These are phyloP conservation scores for Benincasa hispida DNA, from an alignment of 306 rosid species.

Conservation along the genomic window DNA sequence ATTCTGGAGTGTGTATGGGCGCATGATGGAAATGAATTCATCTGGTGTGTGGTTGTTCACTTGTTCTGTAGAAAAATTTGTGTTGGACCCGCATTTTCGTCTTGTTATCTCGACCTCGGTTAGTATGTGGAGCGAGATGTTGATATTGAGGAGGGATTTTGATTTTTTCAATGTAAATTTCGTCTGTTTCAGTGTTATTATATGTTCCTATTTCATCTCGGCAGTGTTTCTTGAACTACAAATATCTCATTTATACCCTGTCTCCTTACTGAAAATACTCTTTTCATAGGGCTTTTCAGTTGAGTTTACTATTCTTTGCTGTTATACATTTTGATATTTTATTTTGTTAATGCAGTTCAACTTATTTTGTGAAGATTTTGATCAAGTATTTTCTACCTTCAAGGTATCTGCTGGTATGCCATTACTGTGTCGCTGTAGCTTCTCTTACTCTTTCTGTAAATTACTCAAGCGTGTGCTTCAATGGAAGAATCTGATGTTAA, in stretches of 20 bases:
- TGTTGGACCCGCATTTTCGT: not conserved
- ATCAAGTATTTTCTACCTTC: slow-evolving; percentile 50
- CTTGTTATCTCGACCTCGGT: not conserved
- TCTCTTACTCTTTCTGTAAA: not conserved
- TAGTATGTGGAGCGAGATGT: not conserved
- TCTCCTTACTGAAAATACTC: not conserved
- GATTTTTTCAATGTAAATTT: not conserved
- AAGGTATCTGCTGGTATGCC: slow-evolving; percentile 81
- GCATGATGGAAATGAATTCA: not conserved
- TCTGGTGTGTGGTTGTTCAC: not conserved
- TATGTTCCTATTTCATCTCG: not conserved
- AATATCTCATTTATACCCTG: not conserved
- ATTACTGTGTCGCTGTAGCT: not conserved
- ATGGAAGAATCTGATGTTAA: not conserved
- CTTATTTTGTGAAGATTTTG: slow-evolving; percentile 55
- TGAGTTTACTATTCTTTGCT: not conserved
- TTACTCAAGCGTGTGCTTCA: not conserved
- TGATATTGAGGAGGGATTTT: not conserved
- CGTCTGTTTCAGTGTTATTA: not conserved
- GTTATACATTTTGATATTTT: not conserved
- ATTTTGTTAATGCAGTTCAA: slow-evolving; percentile 35
- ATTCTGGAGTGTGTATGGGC: not conserved
- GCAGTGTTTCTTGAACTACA: not conserved
- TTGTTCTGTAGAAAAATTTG: not conserved
- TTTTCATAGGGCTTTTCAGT: not conserved